A percentile compares a stretch with the other conserved stretches of the same genome.
phyloP scores from a whole-genome alignment of 2,329 filamentous ascomycete species.

The Talaromyces funiculosus region DNA sequence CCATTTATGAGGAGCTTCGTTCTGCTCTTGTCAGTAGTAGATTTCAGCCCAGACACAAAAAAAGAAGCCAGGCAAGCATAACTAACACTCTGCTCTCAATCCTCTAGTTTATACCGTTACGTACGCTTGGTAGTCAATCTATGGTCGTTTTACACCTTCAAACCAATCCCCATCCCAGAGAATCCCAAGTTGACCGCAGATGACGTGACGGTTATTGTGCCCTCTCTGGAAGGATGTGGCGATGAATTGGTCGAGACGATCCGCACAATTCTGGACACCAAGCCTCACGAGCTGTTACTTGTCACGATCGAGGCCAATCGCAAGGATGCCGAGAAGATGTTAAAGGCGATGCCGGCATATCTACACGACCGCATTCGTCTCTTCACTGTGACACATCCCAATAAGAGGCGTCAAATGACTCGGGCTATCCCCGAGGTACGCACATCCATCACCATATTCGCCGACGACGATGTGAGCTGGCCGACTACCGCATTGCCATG shows the following conservation, averaged over 20 bases:
- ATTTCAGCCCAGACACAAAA: background rate
- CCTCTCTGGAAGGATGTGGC: conserved; percentile 82
- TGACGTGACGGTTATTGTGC: conserved; percentile 91
- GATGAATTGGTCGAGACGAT: conserved; percentile 78
- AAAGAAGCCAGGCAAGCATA: background rate
- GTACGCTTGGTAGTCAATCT: conserved; percentile 78
- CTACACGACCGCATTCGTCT: conserved; percentile 62
- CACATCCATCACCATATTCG: conserved; percentile 83
- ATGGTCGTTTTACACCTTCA: conserved; percentile 79
- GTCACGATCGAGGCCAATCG: conserved; percentile 81
- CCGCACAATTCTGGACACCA: conserved; percentile 48
- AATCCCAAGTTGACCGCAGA: conserved; percentile 72
- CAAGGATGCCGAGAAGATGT: conserved; percentile 60
- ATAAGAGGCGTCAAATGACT: conserved; percentile 92
- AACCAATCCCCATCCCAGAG: conserved; percentile 73
- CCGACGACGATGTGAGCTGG: conserved; percentile 94
- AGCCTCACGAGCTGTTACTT: conserved; percentile 66
- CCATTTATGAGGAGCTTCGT: conserved; percentile 37
- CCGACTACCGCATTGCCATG: conserved; percentile 78
- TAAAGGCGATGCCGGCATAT: conserved; percentile 49
- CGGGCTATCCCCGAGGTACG: conserved; percentile 78
- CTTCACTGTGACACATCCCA: conserved; percentile 74
- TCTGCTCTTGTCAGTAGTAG: conserved; percentile 36
- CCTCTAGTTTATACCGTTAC: conserved; percentile 75
- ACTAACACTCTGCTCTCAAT: conserved; percentile 7